Conservation (phyloP, 2,329 filamentous ascomycete genomes). For the Sphaerulina musiva region DNA sequence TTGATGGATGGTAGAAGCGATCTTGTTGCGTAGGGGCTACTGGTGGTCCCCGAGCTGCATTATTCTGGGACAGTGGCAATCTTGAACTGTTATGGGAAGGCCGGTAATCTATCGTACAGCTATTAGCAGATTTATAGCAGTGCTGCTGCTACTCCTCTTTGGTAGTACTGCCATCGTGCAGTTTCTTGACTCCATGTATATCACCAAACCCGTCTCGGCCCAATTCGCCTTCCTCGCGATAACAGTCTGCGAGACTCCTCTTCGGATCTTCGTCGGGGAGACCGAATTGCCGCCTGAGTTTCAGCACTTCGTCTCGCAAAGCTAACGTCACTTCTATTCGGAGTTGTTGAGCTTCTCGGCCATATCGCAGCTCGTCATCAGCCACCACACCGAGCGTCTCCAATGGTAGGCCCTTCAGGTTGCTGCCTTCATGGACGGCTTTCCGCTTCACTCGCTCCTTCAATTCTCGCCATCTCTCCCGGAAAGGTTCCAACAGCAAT, state of each 20-base stretch:
- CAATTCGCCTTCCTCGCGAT: constrained; percentile 52
- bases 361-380: constrained; percentile 61
- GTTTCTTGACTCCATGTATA: constrained; percentile 46
- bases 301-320: constrained; percentile 72
- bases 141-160: constrained; percentile 45
- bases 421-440: neutral
- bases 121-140: neutral
- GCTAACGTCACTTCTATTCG: constrained; percentile 73
- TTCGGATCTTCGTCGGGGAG: constrained; percentile 75
- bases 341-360: constrained; percentile 67
- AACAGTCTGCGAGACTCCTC: constrained; percentile 72
- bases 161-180: constrained; percentile 52
- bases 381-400: constrained; percentile 51
- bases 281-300: constrained; percentile 65
- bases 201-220: constrained; percentile 37
- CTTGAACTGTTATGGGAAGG: too few species aligned
- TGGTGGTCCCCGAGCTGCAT: too few species aligned
- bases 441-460: constrained; percentile 46
- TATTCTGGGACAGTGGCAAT: too few species aligned
- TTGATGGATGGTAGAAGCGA: too few species aligned
- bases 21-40: too few species aligned
- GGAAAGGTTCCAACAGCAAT: constrained; percentile 67
- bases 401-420: constrained; percentile 1
- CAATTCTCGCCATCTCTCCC: constrained; percentile 66
- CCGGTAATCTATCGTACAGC: neutral